Evolutionary conservation across 2,329 filamentous ascomycete species (phyloP), one percentile per base, ranked within the genome.

Genomic region (Tolypocladium ovalisporum): DNA sequence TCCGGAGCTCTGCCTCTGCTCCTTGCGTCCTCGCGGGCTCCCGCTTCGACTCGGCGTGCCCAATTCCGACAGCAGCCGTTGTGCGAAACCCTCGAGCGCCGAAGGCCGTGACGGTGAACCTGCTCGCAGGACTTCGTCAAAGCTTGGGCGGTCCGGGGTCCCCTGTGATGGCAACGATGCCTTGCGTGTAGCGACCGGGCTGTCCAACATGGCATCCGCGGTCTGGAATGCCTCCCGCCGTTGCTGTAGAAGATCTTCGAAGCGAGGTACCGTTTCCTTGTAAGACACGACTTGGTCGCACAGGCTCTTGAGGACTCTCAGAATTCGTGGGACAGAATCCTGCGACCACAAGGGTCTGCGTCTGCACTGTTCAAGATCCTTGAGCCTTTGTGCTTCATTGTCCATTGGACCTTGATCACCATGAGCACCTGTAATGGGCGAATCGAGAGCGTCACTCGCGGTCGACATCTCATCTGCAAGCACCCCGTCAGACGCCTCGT

Each of bases 221-320:
- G 81, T 82, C 63, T 83, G 80, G 64, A 87, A 88, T 0, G 81
- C 83, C 60, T 85, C 80, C 6, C 83, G 82, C 15, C 78, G 84
- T 69, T 80, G 84, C 71, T 79, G 85, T 4, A 91, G 74, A 2
- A 91, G 76, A 40, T 88, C 84, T 55, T 90, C 85, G 66, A 91
- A 92, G 40, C 88, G 82, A 0, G 87, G 83, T 8, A 92, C 79
- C 7, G 82, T 80, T 52, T 76, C 74, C 56, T 83, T 81, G 74
- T 87, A 90, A 1, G 74, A 73, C 17, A 76, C 71, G 15, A 89
- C 79, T 66, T 90, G 84, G 29, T 83, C 78, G 13, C 83, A 79
- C 1, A 92, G 76, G 8, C 70, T 72, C 61, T 84, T 79, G 1
- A 92, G 70, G 27, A 85, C 75, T 1, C 70, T 69, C 17, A 88